These are phyloP conservation scores for Kodamaea derodonti DNA, from an alignment of 1,139 yeast species.

Conservation along the genomic window DNA sequence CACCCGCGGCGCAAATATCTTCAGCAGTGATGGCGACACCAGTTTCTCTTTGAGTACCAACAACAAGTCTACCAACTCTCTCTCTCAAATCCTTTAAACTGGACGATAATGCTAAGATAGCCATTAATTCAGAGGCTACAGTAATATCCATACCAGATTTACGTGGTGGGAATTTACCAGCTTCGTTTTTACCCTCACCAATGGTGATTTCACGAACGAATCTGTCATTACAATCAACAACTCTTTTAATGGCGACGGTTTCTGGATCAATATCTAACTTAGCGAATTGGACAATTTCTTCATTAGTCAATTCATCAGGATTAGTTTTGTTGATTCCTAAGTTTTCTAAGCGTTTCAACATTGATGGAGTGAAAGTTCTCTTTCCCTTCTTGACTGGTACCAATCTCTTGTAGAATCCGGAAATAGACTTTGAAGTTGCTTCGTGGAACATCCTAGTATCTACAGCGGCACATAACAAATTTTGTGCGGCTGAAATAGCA, in stretches of 20 bases:
- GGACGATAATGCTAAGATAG: constrained; percentile 68
- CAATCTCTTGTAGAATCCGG: constrained; percentile 58
- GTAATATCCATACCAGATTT: constrained; percentile 77
- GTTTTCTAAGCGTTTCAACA: constrained; percentile 60
- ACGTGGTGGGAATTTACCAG: constrained; percentile 61
- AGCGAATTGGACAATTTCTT: constrained; percentile 60
- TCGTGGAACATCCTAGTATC: constrained; percentile 86
- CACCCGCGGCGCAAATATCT: constrained; percentile 80
- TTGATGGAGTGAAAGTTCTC: constrained; percentile 62
- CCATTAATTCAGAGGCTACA: constrained; percentile 81
- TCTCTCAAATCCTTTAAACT: constrained; percentile 64
- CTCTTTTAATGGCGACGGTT: constrained; percentile 71
- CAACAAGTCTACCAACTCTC: constrained; percentile 68
- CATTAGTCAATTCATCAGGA: constrained; percentile 66
- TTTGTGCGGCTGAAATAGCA: constrained; percentile 77
- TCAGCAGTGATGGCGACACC: constrained; percentile 73
- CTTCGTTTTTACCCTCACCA: constrained; percentile 75
- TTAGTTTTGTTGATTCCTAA: constrained; percentile 62
- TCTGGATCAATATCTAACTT: constrained; percentile 69
- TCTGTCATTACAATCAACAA: constrained; percentile 78
- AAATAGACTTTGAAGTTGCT: constrained; percentile 60
- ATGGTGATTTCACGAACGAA: constrained; percentile 70
- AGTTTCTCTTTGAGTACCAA: constrained; percentile 55
- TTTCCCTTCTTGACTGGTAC: constrained; percentile 68
- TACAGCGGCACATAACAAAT: constrained; percentile 76